Conservation (phyloP, 495 filamentous ascomycete genomes). For the Xylaria intraflava region DNA sequence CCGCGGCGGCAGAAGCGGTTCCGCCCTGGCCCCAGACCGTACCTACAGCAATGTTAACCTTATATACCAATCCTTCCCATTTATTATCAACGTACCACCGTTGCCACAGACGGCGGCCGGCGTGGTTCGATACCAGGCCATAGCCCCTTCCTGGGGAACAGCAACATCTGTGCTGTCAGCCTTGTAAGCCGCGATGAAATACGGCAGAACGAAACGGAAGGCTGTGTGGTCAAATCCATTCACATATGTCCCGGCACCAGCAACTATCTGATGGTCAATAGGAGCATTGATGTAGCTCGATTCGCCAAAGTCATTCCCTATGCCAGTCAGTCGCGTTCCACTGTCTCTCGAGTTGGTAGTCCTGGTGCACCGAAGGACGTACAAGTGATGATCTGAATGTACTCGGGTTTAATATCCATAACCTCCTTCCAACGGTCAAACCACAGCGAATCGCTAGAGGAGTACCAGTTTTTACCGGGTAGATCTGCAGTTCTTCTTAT, state of each 20-base stretch:
- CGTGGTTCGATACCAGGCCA: slow-evolving; percentile 60
- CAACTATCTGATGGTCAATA: slow-evolving; percentile 41
- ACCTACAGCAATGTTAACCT: slow-evolving; percentile 20
- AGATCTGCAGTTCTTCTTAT: slow-evolving; percentile 39
- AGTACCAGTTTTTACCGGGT: slow-evolving; percentile 68
- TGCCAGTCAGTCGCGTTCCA: slow-evolving; percentile 17
- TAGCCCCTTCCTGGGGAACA: slow-evolving; percentile 43
- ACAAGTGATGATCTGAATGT: slow-evolving; percentile 53
- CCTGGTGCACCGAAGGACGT: neutral
- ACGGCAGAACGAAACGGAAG: slow-evolving; percentile 48
- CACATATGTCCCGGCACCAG: slow-evolving; percentile 46
- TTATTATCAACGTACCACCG: slow-evolving; percentile 34
- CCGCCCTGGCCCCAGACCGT: slow-evolving; percentile 43
- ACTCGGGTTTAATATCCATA: slow-evolving; percentile 55
- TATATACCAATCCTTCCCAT: slow-evolving; percentile 19
- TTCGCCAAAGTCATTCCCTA: slow-evolving; percentile 76
- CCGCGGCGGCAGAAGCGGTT: slow-evolving; percentile 29
- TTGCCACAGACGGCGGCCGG: slow-evolving; percentile 26
- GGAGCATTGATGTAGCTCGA: slow-evolving; percentile 66
- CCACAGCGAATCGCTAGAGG: slow-evolving; percentile 65
- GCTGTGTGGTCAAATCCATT: slow-evolving; percentile 32
- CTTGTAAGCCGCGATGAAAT: slow-evolving; percentile 61
- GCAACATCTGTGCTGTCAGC: slow-evolving; percentile 37
- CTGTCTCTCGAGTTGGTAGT: neutral
- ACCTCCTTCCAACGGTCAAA: slow-evolving; percentile 66